phyloP scores from a whole-genome alignment of 371 early-diverging fungal species.

The Mucor racemosus region DNA sequence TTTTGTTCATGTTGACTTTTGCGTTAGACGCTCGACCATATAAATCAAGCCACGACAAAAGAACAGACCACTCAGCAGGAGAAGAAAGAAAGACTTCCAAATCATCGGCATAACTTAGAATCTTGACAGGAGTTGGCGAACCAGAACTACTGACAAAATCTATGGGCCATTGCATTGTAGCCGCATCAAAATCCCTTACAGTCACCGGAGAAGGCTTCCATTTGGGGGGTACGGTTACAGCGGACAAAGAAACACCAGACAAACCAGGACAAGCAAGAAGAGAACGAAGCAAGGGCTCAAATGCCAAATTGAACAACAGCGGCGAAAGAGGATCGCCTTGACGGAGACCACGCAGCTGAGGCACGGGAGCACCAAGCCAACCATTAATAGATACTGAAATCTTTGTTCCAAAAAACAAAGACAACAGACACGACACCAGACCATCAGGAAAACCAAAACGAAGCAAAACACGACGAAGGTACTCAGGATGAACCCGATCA shows the following conservation, averaged over 20 bases:
- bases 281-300: slow-evolving; percentile 28
- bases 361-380: slow-evolving; percentile 7
- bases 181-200: background rate
- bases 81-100: background rate
- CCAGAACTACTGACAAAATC: background rate
- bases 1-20: slow-evolving; percentile 18
- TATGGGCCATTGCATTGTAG: background rate
- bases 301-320: slow-evolving; percentile 27
- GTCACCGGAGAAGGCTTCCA: background rate
- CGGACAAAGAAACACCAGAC: background rate
- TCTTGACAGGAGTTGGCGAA: background rate
- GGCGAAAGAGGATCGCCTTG: slow-evolving; percentile 31
- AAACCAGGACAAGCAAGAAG: slow-evolving; percentile 2
- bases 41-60: background rate
- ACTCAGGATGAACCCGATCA: slow-evolving; percentile 30
- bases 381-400: slow-evolving; percentile 22
- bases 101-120: background rate
- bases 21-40: slow-evolving; percentile 18
- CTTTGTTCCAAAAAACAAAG: slow-evolving; percentile 11
- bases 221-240: background rate
- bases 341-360: slow-evolving; percentile 22
- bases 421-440: background rate
- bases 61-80: background rate
- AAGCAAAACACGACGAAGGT: slow-evolving; percentile 5
- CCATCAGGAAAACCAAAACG: slow-evolving; percentile 15